Evolutionary conservation across 495 filamentous ascomycete species (phyloP).

Genomic region (Trichoderma virens): DNA sequence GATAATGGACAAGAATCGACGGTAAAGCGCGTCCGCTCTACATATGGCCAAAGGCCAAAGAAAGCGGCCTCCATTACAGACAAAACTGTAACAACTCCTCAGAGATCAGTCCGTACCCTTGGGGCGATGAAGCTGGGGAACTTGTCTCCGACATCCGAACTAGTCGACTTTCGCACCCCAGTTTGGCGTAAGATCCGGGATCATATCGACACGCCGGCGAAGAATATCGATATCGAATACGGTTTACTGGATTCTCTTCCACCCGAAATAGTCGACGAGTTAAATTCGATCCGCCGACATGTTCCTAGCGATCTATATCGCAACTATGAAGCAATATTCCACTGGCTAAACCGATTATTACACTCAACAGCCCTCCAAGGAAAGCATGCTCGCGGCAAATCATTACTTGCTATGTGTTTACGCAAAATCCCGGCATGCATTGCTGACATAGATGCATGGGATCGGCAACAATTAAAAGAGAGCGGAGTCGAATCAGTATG

Average conservation of each 20-base stretch:
- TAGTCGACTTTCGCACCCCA: not conserved
- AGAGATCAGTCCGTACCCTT: not conserved
- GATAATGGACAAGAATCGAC: not conserved
- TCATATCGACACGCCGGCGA: not conserved
- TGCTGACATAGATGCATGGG: constrained; percentile 46
- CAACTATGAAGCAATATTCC: constrained; percentile 35
- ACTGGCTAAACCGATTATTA: constrained; percentile 41
- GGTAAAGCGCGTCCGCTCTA: not conserved
- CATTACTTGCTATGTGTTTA: constrained; percentile 58
- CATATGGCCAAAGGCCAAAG: not conserved
- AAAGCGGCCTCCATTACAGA: not conserved
- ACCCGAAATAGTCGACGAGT: constrained; percentile 9
- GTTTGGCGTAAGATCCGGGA: not conserved
- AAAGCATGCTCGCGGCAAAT: constrained; percentile 19
- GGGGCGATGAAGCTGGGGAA: not conserved
- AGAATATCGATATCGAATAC: not conserved
- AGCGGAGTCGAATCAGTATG: constrained; percentile 37
- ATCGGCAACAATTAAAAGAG: constrained; percentile 40
- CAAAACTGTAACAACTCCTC: not conserved
- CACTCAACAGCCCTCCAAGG: constrained; percentile 28
- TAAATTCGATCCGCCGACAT: constrained; percentile 16
- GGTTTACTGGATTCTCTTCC: not conserved
- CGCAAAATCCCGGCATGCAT: constrained; percentile 59
- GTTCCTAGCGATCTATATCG: constrained; percentile 15
- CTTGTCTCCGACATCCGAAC: not conserved